Evolutionary conservation across 352 stramenopile genomes (phyloP).

Genomic region (Aphanomyces euteiches): DNA sequence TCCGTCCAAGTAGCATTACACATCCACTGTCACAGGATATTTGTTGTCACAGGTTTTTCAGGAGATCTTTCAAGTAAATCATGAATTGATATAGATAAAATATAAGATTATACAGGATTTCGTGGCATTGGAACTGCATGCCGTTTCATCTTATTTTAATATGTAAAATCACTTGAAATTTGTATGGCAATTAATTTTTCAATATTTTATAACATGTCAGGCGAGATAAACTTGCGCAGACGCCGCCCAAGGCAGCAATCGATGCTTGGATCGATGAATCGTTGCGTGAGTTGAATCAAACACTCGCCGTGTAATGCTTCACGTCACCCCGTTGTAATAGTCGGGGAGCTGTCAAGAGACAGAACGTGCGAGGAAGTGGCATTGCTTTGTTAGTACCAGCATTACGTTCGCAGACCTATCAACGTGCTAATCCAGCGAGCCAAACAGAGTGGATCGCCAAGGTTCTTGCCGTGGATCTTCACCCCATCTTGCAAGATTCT

Average conservation of each 20-base stretch:
- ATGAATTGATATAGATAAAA: not conserved
- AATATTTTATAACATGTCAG: too few relatives aligned
- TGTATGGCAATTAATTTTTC: too few relatives aligned
- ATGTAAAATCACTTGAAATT: too few relatives aligned
- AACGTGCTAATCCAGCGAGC: not conserved
- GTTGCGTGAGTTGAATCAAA: too few relatives aligned
- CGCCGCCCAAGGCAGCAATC: too few relatives aligned
- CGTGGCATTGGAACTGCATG: too few relatives aligned
- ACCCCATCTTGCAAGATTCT: not conserved
- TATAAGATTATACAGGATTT: too few relatives aligned
- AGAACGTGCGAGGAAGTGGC: slow-evolving; percentile 1
- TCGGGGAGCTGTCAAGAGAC: not conserved
- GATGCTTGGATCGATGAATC: too few relatives aligned
- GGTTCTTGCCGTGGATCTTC: slow-evolving; percentile 9
- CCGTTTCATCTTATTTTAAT: too few relatives aligned
- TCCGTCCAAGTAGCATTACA: not conserved
- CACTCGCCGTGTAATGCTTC: too few relatives aligned
- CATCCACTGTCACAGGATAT: slow-evolving; percentile 12
- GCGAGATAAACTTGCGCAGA: too few relatives aligned
- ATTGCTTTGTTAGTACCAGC: not conserved
- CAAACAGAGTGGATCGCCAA: not conserved
- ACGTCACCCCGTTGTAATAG: too few relatives aligned
- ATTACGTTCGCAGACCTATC: slow-evolving; percentile 3
- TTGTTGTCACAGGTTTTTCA: slow-evolving; percentile 5
- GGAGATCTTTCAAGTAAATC: not conserved